These are phyloP conservation scores for Aspergillus latus DNA, from an alignment of 2,329 filamentous ascomycete species.

Conservation along the genomic window DNA sequence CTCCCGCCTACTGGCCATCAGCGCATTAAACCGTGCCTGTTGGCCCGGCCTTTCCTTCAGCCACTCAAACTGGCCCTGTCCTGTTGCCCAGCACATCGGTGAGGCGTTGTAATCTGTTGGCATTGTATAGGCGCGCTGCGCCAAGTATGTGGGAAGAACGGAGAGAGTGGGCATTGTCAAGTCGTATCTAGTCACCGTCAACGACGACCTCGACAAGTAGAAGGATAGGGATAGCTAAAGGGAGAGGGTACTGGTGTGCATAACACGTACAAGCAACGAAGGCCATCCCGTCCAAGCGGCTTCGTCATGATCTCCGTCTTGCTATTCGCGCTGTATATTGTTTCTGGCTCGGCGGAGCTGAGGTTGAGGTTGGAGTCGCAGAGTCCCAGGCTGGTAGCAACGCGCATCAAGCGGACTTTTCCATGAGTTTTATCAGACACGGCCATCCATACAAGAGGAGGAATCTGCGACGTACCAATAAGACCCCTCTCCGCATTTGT, in stretches of 20 bases:
- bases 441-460: too few relatives aligned
- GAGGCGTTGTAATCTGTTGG: conserved; percentile 30
- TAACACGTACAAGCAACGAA: conserved; percentile 29
- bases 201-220: too few relatives aligned
- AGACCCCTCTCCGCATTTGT: conserved; percentile 32
- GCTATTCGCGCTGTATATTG: conserved; percentile 25
- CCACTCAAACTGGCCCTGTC: conserved; percentile 37
- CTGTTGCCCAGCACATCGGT: conserved; percentile 35
- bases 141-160: conserved; percentile 34
- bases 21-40: conserved; percentile 33
- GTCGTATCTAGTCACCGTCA: conserved; percentile 10
- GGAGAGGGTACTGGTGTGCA: too few relatives aligned
- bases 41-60: conserved; percentile 27
- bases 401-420: conserved; percentile 33
- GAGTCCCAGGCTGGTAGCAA: conserved; percentile 32
- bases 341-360: too few relatives aligned
- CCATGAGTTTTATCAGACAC: too few relatives aligned
- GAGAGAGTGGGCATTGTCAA: conserved; percentile 34
- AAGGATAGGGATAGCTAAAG: too few relatives aligned
- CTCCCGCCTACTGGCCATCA: conserved; percentile 35
- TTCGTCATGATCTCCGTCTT: conserved; percentile 29
- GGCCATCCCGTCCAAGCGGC: conserved; percentile 31
- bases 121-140: conserved; percentile 25
- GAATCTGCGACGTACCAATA: conserved; percentile 25
- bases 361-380: background rate